Conservation (phyloP, 2,329 filamentous ascomycete species). For the Davidsoniella virescens region DNA sequence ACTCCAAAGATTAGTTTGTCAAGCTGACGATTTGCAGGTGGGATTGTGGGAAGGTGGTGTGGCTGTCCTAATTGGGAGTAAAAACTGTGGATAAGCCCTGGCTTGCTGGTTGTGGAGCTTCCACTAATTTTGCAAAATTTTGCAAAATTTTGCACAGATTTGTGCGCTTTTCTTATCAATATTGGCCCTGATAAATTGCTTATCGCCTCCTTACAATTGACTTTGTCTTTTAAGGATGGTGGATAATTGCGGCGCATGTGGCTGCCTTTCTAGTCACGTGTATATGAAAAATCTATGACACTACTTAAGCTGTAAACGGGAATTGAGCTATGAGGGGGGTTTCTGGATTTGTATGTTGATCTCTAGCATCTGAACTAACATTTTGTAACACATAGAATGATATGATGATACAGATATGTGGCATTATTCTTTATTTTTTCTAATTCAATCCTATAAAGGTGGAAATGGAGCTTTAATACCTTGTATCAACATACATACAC, state of each 20-base stretch:
- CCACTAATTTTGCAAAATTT: slow-evolving; percentile 9
- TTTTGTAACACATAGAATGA: no score
- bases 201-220: not conserved
- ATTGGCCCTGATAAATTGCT: slow-evolving; percentile 1
- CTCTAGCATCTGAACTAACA: no score
- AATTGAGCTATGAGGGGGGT: no score
- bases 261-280: not conserved
- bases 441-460: no score
- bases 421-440: no score
- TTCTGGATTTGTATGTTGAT: no score
- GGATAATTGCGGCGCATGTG: not conserved
- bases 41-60: slow-evolving; percentile 7
- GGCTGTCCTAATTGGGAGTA: slow-evolving; percentile 9
- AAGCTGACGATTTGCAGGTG: slow-evolving; percentile 6
- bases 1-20: slow-evolving; percentile 4
- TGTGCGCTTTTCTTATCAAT: slow-evolving; percentile 12
- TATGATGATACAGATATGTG: no score
- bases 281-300: no score
- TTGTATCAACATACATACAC: no score
- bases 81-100: slow-evolving; percentile 13
- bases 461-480: no score
- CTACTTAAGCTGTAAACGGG: no score
- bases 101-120: slow-evolving; percentile 7
- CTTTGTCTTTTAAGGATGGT: no score
- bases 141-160: not conserved